These are phyloP conservation scores for Pyrrhoderma lamaoense DNA, from an alignment of 1,284 basidiomycete species.

Conservation along the genomic window DNA sequence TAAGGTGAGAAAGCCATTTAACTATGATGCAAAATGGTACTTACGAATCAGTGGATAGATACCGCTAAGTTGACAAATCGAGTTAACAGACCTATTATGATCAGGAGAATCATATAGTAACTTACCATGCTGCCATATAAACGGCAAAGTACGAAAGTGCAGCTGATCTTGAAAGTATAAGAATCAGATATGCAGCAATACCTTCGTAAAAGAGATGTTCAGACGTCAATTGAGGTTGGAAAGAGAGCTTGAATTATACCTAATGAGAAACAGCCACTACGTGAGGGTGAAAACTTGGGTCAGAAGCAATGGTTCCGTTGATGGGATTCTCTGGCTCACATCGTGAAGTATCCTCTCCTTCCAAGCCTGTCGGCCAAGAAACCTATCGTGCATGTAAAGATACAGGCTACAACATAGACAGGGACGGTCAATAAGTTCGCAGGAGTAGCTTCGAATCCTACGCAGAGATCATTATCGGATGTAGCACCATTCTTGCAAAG, in stretches of 20 bases:
- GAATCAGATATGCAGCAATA: constrained; percentile 56
- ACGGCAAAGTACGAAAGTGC: constrained; percentile 63
- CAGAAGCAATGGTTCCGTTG: too few relatives aligned
- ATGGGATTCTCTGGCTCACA: constrained; percentile 35
- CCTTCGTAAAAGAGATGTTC: constrained; percentile 36
- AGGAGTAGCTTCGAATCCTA: constrained; percentile 58
- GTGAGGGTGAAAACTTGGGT: not conserved
- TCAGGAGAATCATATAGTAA: too few relatives aligned
- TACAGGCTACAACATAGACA: constrained; percentile 59
- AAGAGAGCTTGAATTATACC: constrained; percentile 28
- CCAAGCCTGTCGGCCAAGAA: constrained; percentile 55
- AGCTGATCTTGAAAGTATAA: constrained; percentile 54
- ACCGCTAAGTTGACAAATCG: constrained; percentile 41
- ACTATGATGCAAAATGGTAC: constrained; percentile 22
- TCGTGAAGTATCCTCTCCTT: constrained; percentile 51
- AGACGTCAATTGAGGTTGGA: constrained; percentile 39
- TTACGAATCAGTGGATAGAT: constrained; percentile 65
- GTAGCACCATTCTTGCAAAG: not conserved
- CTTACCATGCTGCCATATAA: constrained; percentile 55
- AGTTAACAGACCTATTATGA: constrained; percentile 20
- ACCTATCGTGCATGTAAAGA: constrained; percentile 56
- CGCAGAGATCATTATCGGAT: not conserved
- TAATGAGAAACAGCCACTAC: constrained; percentile 1
- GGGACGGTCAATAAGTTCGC: constrained; percentile 69
- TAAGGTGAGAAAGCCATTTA: not conserved